Evolutionary conservation across 2,329 filamentous ascomycete species (phyloP).

Genomic region (Coniochaeta pulveracea): DNA sequence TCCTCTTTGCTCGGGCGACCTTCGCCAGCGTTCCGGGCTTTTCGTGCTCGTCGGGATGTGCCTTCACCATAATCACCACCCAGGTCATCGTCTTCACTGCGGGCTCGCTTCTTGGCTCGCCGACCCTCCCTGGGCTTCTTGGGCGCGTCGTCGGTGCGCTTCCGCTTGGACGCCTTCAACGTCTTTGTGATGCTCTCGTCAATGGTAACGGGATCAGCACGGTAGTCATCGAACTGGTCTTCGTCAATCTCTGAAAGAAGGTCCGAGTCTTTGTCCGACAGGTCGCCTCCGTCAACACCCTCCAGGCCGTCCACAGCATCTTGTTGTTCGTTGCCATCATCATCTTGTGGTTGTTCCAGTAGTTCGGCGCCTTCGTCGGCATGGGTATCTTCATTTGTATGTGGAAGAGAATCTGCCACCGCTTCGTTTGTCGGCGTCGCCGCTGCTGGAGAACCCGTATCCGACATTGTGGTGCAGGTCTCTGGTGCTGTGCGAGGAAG

Average conservation of each 20-base stretch:
- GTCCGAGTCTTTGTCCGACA: conserved; percentile 44
- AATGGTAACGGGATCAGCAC: conserved; percentile 54
- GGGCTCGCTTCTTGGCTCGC: conserved; percentile 50
- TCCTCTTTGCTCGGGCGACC: conserved; percentile 33
- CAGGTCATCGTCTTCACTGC: conserved; percentile 38
- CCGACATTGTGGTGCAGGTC: no score
- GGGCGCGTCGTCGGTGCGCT: conserved; percentile 48
- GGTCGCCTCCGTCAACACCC: conserved; percentile 27
- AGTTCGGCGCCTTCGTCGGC: neutral
- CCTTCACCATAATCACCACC: conserved; percentile 33
- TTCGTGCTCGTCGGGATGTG: conserved; percentile 13
- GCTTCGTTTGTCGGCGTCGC: no score
- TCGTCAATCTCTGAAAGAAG: conserved; percentile 58
- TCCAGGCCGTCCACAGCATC: conserved; percentile 18
- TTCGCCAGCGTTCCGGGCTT: conserved; percentile 27
- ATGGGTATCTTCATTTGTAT: no score
- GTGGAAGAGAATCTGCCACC: no score
- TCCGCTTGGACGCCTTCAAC: conserved; percentile 53
- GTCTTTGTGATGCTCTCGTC: conserved; percentile 55
- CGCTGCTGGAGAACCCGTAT: no score
- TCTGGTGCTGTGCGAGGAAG: no score
- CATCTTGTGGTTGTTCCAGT: neutral
- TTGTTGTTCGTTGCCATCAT: conserved; percentile 9
- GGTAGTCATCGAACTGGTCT: conserved; percentile 59
- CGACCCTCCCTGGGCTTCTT: conserved; percentile 70